phyloP scores from a whole-genome alignment of 148 eudicot genomes.

The Linanthus parryae region DNA sequence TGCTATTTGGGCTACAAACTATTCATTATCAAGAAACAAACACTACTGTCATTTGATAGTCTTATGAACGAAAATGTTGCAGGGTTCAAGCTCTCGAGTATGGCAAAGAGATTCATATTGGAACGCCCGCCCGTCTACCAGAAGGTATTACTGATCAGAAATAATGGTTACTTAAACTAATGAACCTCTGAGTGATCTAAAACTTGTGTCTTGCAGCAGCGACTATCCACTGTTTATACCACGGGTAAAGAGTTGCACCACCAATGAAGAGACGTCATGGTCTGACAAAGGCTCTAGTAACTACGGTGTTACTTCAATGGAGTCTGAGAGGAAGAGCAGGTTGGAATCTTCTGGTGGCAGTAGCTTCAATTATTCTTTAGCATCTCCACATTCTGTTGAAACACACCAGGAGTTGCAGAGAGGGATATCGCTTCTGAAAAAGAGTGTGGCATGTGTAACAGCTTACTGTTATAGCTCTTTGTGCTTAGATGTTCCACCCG shows the following conservation, averaged over 20 bases:
- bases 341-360: slow-evolving; percentile 66
- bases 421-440: slow-evolving; percentile 96
- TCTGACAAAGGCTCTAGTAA: slow-evolving; percentile 81
- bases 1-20: too few relatives aligned
- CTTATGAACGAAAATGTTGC: slow-evolving; percentile 3
- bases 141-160: slow-evolving; percentile 47
- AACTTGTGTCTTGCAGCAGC: slow-evolving; percentile 46
- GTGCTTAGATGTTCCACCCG: slow-evolving; percentile 72
- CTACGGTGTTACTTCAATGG: slow-evolving; percentile 74
- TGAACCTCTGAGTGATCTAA: slow-evolving; percentile 8
- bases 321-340: slow-evolving; percentile 60
- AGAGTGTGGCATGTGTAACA: slow-evolving; percentile 92
- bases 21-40: too few relatives aligned
- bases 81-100: slow-evolving; percentile 96
- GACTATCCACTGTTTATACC: slow-evolving; percentile 95
- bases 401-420: slow-evolving; percentile 89
- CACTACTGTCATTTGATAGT: slow-evolving; percentile 1
- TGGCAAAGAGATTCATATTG: slow-evolving; percentile 99
- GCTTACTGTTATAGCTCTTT: slow-evolving; percentile 87
- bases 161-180: slow-evolving; percentile 1
- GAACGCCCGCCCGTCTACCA: slow-evolving; percentile 92
- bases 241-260: slow-evolving; percentile 72
- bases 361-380: slow-evolving; percentile 74
- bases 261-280: slow-evolving; percentile 89
- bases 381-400: slow-evolving; percentile 80